phyloP scores from a whole-genome alignment of 495 filamentous ascomycete genomes.

The Talaromyces nanjingensis region DNA sequence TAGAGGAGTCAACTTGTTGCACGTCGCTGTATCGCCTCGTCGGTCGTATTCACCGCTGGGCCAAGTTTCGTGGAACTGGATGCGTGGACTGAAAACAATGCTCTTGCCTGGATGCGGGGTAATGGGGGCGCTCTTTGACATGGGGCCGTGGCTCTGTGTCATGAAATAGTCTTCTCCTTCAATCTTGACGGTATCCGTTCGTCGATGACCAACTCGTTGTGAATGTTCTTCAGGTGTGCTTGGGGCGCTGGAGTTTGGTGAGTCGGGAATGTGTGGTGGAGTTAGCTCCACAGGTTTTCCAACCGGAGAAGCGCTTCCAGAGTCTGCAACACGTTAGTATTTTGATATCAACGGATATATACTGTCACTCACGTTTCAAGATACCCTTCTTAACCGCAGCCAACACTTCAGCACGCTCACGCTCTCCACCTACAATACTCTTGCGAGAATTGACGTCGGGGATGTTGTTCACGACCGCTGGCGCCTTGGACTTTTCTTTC shows the following conservation, averaged over 20 bases:
- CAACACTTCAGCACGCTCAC: conserved; percentile 83
- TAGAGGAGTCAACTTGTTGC: conserved; percentile 94
- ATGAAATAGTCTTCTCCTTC: conserved; percentile 86
- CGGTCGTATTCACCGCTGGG: conserved; percentile 92
- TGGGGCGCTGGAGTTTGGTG: conserved; percentile 73
- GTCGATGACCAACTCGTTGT: conserved; percentile 44
- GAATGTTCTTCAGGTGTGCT: conserved; percentile 74
- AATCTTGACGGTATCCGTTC: conserved; percentile 60
- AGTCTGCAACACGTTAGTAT: conserved; percentile 25
- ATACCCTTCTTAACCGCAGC: conserved; percentile 91
- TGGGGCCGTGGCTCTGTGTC: conserved; percentile 51
- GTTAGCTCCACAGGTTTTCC: conserved; percentile 43
- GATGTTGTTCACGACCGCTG: conserved; percentile 41
- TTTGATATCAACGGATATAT: neutral
- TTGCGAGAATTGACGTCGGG: conserved; percentile 60
- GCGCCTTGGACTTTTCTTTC: conserved; percentile 27
- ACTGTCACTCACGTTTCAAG: conserved; percentile 66
- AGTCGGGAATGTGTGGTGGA: conserved; percentile 56
- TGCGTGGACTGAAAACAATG: conserved; percentile 87
- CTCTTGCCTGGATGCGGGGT: conserved; percentile 71
- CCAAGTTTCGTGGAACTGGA: conserved; percentile 95
- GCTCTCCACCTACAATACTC: conserved; percentile 87
- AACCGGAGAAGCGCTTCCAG: conserved; percentile 61
- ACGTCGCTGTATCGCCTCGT: conserved; percentile 92
- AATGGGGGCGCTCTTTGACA: conserved; percentile 66